phyloP scores from a whole-genome alignment of 371 early-diverging fungal species.

The Syncephalastrum monosporum region DNA sequence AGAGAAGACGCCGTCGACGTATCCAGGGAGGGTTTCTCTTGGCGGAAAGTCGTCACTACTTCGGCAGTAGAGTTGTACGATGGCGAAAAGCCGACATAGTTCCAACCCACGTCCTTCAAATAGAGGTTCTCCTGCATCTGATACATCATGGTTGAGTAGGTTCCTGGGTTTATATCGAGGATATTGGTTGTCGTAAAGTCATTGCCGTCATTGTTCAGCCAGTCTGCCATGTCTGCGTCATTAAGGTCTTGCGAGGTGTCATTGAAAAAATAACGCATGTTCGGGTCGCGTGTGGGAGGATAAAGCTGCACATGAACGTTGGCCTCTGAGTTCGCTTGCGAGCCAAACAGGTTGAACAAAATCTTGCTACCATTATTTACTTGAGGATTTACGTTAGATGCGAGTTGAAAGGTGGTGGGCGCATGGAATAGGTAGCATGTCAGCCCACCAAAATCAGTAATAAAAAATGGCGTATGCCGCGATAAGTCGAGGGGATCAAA shows the following conservation, averaged over 20 bases:
- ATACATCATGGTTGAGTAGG: constrained; percentile 15
- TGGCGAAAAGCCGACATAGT: constrained; percentile 26
- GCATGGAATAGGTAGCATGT: constrained; percentile 21
- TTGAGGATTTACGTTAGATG: constrained; percentile 7
- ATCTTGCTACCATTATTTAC: constrained; percentile 19
- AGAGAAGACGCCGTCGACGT: not conserved
- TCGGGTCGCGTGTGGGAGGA: constrained; percentile 25
- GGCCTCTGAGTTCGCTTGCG: constrained; percentile 5
- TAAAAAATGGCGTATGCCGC: constrained; percentile 19
- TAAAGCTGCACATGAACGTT: constrained; percentile 24
- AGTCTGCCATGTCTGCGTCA: constrained; percentile 7
- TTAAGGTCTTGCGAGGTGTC: constrained; percentile 12
- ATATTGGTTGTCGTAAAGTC: constrained; percentile 23
- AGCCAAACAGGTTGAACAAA: constrained; percentile 17
- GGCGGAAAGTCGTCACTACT: constrained; percentile 13
- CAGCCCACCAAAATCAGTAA: constrained; percentile 12
- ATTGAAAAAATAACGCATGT: constrained; percentile 14
- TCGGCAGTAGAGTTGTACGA: constrained; percentile 14
- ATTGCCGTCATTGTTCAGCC: constrained; percentile 25
- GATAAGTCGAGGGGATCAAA: constrained; percentile 18
- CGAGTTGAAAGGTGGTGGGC: constrained; percentile 7
- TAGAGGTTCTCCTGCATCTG: constrained; percentile 21
- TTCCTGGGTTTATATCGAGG: constrained; percentile 15
- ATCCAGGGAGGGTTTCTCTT: constrained; percentile 1
- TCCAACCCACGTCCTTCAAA: constrained; percentile 22